Evolutionary conservation across 495 filamentous ascomycete genomes (phyloP), one percentile per base, ranked within the genome.

Genomic region (Xylaria telfairii): DNA sequence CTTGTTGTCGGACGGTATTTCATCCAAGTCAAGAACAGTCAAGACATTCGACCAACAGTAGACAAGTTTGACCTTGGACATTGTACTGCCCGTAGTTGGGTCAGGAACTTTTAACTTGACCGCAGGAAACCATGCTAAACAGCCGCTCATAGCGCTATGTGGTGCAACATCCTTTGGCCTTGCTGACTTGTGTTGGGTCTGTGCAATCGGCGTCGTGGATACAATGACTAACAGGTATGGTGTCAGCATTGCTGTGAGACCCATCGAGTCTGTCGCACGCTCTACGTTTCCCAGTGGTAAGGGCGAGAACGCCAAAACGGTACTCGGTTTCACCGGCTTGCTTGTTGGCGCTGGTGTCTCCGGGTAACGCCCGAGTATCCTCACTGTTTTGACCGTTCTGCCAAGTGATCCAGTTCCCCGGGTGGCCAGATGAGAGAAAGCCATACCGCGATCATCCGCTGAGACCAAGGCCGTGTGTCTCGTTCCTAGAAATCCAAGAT

Each of bases 21-120:
- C 92, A 46, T 93, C 90, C 26, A 98, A 87, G 62, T 99, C 96
- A 30, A 98, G 78, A 24, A 98, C 90, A 0, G 95, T 98, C 68
- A 99, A 83, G 37, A 98, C 89, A 75, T 97, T 97, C 13, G 95
- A 98, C 96, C 96, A 99, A 76, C 93, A 97, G 80, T 98, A 99
- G 2, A 93, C 94, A n/a, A 99, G 85, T 77, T 98, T 98, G 54
- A 91, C 90, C 75, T 89, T 89, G 19, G 92, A 93, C 42, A 88
- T 80, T 32, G 84, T 79, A 68, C 82, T 85, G 4, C 83, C 86
- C 24, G 86, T 85, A 26, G 78, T 76, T 0, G 87, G 81, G 60
- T 92, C 90, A 49, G 89, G 86, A 30, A 89, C 88, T 80, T 98
- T 99, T 47, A 98, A 82, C 74, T 92, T 96, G 63, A 98, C 96